Base-by-base conservation (phyloP, 495 filamentous ascomycete genomes). In the Tricharina praecox region DNA sequence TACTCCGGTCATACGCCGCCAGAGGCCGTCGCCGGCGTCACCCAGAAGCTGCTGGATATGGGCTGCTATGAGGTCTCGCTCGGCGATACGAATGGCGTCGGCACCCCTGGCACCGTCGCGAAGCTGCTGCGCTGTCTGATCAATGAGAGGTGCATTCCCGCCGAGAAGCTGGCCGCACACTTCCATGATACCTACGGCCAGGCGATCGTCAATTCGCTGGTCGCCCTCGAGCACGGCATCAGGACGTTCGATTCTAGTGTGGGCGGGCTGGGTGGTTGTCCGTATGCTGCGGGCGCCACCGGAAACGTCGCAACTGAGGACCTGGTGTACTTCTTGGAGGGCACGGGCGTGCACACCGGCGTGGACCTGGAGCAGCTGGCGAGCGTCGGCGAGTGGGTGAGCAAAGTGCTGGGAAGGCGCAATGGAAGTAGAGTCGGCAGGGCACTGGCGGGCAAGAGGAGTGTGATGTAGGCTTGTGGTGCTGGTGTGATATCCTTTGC, bases 151-250 rank as follows among this genome's bases (percentile, higher is more conserved):
- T 84, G 86, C 0, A 77, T 96, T 38, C 69, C 77, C 35, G 79
- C 72, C 28, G 78, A 81, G 53, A 85, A 92, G 55, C 54, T 97
- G 1, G 87, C 88, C 1, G 76, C 93, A 63, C 90, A 97, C 58
- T 95, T 95, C 60, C 90, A 96, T 53, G 86, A 97, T 56, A 99
- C 92, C 3, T 99, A 92, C 63, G 92, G 87, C 8, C 82, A 90
- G 66, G 92, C 92, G 5, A 67, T 96, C 45, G 82, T 93, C 23
- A 95, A 97, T 59, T 81, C 80, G 0, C 73, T 85, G 3, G 81
- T 94, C 2, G 79, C 80, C 18, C 66, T 96, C 7, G 87, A 95
- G 63, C 78, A 84, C 47, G 90, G 90, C 0, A 79, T 99, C 46
- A 64, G 90, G 34, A 81, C 77, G 1, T 96, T 96, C 64, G 90